Evolutionary conservation across 1,139 yeast species (phyloP), one percentile per base, ranked within the genome.

Genomic region (Maudiozyma humilis): DNA sequence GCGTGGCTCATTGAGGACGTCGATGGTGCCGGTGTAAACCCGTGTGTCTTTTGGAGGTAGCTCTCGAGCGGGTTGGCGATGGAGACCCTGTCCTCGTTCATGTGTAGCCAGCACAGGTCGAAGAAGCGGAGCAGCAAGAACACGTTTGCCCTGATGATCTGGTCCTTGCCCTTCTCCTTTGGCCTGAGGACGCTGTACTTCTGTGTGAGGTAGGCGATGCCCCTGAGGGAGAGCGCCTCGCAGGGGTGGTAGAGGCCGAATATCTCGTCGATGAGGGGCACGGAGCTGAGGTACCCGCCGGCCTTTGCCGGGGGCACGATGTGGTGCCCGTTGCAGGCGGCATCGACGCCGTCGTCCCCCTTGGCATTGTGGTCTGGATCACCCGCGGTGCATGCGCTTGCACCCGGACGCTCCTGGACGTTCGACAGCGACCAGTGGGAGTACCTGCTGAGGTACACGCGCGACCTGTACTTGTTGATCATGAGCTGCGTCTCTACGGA

Each of bases 71-170:
- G 62, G 40, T 52, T 51, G 8, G 55, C 54, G 18, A 57, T 55
- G 2, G 58, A 51, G 3, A 52, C 46, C 25, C 56, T 51, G 29
- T 54, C 50, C 37, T 55, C 53, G 30, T 53, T 55, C 23, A 54
- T 35, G 40, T 59, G 54, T 14, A 51, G 47, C 16, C 54, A 45
- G 41, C 58, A 52, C 31, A 58, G 49, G 45, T 60, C 64, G 34
- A 58, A 55, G 44, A 56, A 57, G 35, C 61, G 47, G 27, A 62
- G 47, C n/a, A 62, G 43, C 10, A 61, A 38, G 40, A 57, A 61
- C 4, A 62, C 44, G 7, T 61, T 59, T 14, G 60, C 62, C 38
- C 59, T 61, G 36, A 55, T 44, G 12, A 33, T 25, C 46, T 50
- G 29, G 41, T 42, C 32, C 23, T n/a, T 25, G 1, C 29, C 15